Base-by-base conservation (phyloP, 768 basidiomycete genomes). In the Leucosporidium creatinivorum region DNA sequence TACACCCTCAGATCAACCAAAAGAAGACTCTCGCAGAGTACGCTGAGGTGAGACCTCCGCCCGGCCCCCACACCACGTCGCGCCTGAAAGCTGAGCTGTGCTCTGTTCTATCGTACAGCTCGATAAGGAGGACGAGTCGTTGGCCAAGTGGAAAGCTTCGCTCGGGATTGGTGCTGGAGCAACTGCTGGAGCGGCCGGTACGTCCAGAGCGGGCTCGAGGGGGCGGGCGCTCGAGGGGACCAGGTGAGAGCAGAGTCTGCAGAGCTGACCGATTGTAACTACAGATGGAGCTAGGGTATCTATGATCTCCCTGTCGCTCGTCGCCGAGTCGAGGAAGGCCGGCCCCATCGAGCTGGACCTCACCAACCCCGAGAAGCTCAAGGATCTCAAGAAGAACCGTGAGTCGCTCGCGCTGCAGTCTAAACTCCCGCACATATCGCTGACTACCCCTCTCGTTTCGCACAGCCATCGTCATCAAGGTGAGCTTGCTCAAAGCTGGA, bases 81-180 rank as follows among this genome's bases (percentile, higher is more conserved):
- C 8, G 2, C 33, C 26, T 28, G 19, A 23, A 19, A 23, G 17
- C 61, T 19, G 13, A 19, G 47, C 1, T 17, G 13, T 25, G n/a
- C 0, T n/a, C 61, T 23, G 13, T 44, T 15, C 6, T 3, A 44
- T 44, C 39, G 39, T 17, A 80, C 58, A 86, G 49, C 84, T 94
- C 54, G 93, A 96, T 79, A 86, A 88, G 36, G 83, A 89, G 69
- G 93, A 97, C 77, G 93, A 96, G 79, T 91, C 89, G 78, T 83
- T 98, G 74, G 86, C 88, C 39, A 86, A 91, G 70, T 98, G 94
- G 94, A 98, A 98, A 78, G 91, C 90, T 49, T 91, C 87, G 62
- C 83, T 98, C 31, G 94, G 94, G 62, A 86, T 97, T 68, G 76
- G 66, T 61, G 82, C 85, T 44, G 86, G 84, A 33, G 81, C 77